phyloP scores from a whole-genome alignment of 179 eudicot species.

The Silene noctiflora region DNA sequence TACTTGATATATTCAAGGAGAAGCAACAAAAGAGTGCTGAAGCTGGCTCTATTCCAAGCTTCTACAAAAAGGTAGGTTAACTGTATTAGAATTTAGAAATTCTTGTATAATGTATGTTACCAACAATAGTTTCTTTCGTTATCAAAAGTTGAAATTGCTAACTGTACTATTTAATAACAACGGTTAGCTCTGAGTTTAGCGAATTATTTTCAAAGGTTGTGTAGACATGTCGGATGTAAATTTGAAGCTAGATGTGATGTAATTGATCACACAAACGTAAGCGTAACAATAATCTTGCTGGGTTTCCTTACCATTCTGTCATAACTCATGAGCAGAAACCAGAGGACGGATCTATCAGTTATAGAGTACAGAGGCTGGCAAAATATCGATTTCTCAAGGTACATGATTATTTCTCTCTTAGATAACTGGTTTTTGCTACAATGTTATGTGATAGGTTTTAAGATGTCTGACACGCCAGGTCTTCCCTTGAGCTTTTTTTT shows the following conservation, averaged over 20 bases:
- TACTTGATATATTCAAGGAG: constrained; percentile 93
- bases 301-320: constrained; percentile 4
- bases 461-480: neutral
- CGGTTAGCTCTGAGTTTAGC: no score
- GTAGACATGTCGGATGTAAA: no score
- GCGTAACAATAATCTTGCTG: neutral
- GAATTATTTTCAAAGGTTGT: no score
- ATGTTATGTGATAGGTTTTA: neutral
- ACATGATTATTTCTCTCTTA: constrained; percentile 10
- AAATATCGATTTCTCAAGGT: constrained; percentile 97
- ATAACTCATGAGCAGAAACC: constrained; percentile 66
- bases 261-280: neutral
- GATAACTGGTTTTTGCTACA: neutral
- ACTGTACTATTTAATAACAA: no score
- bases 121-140: no score
- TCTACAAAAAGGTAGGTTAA: constrained; percentile 72
- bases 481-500: neutral
- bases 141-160: no score
- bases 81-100: neutral
- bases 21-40: constrained; percentile 96
- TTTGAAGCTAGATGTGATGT: neutral
- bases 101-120: neutral
- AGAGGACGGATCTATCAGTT: constrained; percentile 95
- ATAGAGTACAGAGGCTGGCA: constrained; percentile 90
- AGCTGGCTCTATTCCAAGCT: constrained; percentile 85